phyloP scores from a whole-genome alignment of 192 early-diverging fungal species.

The Phlyctochytrium arcticum region DNA sequence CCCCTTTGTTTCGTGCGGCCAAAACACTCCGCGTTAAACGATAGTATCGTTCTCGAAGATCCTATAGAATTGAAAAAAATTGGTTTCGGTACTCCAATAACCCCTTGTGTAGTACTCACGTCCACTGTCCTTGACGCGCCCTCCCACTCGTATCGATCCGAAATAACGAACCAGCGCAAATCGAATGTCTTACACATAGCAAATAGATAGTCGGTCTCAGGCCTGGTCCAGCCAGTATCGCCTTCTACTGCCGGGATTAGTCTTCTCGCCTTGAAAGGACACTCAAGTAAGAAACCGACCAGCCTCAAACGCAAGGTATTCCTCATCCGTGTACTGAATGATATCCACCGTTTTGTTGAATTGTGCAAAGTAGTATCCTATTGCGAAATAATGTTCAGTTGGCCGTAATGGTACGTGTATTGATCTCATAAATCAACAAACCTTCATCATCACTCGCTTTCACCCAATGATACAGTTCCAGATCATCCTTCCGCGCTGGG shows the following conservation, averaged over 20 bases:
- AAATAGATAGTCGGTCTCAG: slow-evolving; percentile 83
- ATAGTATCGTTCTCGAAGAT: slow-evolving; percentile 87
- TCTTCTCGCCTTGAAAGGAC: too few species aligned
- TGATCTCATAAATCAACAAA: neutral
- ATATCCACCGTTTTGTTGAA: slow-evolving; percentile 73
- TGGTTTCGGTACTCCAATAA: neutral
- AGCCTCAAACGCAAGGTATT: too few species aligned
- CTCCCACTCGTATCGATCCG: slow-evolving; percentile 73
- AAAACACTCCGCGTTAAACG: slow-evolving; percentile 61
- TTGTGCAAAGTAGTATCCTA: slow-evolving; percentile 71
- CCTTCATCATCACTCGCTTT: slow-evolving; percentile 62
- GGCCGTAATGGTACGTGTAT: neutral
- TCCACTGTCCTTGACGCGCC: slow-evolving; percentile 32
- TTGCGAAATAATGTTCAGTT: slow-evolving; percentile 17
- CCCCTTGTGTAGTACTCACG: slow-evolving; percentile 10
- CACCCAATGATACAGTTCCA: slow-evolving; percentile 75
- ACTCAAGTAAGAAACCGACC: too few species aligned
- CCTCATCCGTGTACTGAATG: slow-evolving; percentile 72
- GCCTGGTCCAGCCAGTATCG: slow-evolving; percentile 59
- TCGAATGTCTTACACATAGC: slow-evolving; percentile 70
- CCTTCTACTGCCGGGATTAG: slow-evolving; percentile 34
- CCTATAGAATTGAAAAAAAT: slow-evolving; percentile 43
- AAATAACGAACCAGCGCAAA: slow-evolving; percentile 78
- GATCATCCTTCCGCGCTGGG: slow-evolving; percentile 70
- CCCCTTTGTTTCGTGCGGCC: slow-evolving; percentile 43